Evolutionary conservation across 1,284 basidiomycete species (phyloP), one percentile per base, ranked within the genome.

Genomic region (Veloboletus limbatus): DNA sequence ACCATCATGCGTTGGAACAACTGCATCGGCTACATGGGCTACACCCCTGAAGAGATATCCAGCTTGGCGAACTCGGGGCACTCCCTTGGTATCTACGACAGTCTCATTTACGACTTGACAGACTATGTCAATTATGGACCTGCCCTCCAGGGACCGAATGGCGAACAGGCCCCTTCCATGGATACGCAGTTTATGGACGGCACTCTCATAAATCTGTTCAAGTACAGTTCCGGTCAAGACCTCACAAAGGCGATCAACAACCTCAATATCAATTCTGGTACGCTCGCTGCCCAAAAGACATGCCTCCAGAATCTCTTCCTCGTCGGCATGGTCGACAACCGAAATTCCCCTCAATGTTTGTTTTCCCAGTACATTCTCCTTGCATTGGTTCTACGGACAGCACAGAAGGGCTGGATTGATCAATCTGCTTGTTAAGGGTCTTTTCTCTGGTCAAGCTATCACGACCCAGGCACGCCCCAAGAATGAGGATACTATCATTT

Each of bases 271-370:
- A 82, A 82, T 48, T 47, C 69, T 1, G 78, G 77, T 14, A 75
- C 85, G n/a, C 75, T 96, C 17, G 71, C 76, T 0, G 72, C 85
- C 6, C 95, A 97, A 67, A 86, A 85, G 54, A 81, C 87, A 17
- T 99, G 96, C 66, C 73, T 99, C 37, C 84, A 93, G 32, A 98
- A 97, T 64, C 68, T 99, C 21, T 99, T 95, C 78, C 75, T 90
- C 54, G 80, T 95, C 45, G 96, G 94, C 49, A 90, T 88, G 69
- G 80, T 94, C 55, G 95, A 99, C 74, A 89, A 88, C 50, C 89
- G 96, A 54, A 84, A 96, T 60, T 94, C 92, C 2, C 76, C 91
- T 0, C 88, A 93, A 67, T 99, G 96, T 65, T 76, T 85, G 36
- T 98, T 99, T 70, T 83, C 94, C 16, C 88, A 83, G 34, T 95